Percentiles rank a stretch among this genome's conserved stretches.
phyloP scores from a whole-genome alignment of 2,329 filamentous ascomycete species.

The Tolypocladium paradoxum region DNA sequence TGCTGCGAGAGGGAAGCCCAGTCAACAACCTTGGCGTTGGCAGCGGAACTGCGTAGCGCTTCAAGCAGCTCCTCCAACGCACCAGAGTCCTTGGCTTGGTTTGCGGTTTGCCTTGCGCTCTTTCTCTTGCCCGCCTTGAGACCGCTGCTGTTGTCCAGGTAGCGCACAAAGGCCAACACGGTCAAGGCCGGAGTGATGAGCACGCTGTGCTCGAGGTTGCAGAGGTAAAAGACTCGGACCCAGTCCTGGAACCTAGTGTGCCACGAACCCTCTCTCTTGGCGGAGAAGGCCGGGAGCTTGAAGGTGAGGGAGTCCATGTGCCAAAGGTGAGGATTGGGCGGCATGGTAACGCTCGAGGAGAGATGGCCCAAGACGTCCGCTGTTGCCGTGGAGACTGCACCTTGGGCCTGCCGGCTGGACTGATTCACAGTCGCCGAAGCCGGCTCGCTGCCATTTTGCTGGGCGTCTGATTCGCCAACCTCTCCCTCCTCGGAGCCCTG shows the following conservation, averaged over 20 bases:
- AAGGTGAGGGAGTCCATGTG: slow-evolving; percentile 10
- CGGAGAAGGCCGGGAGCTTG: slow-evolving; percentile 15
- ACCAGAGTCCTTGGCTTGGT: slow-evolving; percentile 14
- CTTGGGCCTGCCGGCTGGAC: background rate
- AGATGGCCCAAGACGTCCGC: background rate
- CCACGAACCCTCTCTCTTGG: slow-evolving; percentile 21
- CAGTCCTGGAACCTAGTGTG: slow-evolving; percentile 23
- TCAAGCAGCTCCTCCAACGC: slow-evolving; percentile 12
- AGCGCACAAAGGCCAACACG: slow-evolving; percentile 17
- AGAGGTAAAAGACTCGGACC: slow-evolving; percentile 17
- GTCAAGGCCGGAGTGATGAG: slow-evolving; percentile 13
- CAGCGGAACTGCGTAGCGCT: slow-evolving; percentile 3
- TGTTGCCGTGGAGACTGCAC: background rate
- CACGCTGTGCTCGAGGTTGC: slow-evolving; percentile 12
- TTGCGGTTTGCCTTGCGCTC: slow-evolving; percentile 18
- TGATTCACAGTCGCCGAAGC: background rate
- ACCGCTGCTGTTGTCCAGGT: slow-evolving; percentile 17
- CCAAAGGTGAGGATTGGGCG: slow-evolving; percentile 11
- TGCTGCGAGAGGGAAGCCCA: background rate
- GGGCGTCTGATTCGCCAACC: slow-evolving; percentile 14
- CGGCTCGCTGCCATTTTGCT: background rate
- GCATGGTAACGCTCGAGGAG: slow-evolving; percentile 8
- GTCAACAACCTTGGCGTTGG: background rate
- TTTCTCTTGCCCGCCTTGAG: slow-evolving; percentile 21
- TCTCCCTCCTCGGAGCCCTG: slow-evolving; percentile 22